Percentiles rank a stretch among this genome's conserved stretches.
Evolutionary conservation across 2,329 filamentous ascomycete genomes (phyloP).

Genomic region (Cladosporium oxysporum): DNA sequence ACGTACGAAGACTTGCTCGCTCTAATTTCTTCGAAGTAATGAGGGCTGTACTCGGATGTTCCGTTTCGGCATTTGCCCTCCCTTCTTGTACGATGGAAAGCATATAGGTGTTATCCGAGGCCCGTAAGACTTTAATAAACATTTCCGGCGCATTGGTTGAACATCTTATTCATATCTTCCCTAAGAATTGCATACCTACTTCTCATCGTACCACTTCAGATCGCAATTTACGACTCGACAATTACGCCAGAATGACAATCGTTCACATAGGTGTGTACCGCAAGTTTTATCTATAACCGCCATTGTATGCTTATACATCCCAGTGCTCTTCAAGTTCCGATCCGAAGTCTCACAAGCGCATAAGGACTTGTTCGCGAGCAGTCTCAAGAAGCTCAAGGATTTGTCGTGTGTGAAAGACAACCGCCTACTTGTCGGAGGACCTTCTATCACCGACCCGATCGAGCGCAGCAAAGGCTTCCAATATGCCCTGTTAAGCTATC

Average conservation of each 20-base stretch:
- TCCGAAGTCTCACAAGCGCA: slow-evolving; percentile 45
- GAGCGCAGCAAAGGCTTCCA: slow-evolving; percentile 57
- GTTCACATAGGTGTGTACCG: background rate
- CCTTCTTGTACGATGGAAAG: background rate
- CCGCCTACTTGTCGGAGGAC: slow-evolving; percentile 55
- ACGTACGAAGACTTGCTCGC: background rate
- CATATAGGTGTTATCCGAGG: background rate
- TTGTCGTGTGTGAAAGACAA: slow-evolving; percentile 52
- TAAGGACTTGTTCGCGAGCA: slow-evolving; percentile 47
- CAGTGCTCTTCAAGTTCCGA: slow-evolving; percentile 55
- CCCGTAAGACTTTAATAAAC: background rate
- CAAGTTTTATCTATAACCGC: too few relatives aligned
- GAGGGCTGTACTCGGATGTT: background rate
- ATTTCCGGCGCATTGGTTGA: background rate
- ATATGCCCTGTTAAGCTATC: slow-evolving; percentile 55
- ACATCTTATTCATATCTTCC: background rate
- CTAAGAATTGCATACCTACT: background rate
- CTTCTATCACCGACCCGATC: slow-evolving; percentile 55
- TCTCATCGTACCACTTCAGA: background rate
- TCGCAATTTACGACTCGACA: background rate
- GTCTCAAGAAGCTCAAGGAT: slow-evolving; percentile 53
- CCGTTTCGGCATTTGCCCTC: background rate
- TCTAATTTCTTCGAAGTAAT: background rate
- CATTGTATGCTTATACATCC: background rate
- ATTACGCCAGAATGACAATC: background rate